These are phyloP conservation scores for Acorus calamus DNA, from an alignment of 106 monocot species.

Conservation along the genomic window DNA sequence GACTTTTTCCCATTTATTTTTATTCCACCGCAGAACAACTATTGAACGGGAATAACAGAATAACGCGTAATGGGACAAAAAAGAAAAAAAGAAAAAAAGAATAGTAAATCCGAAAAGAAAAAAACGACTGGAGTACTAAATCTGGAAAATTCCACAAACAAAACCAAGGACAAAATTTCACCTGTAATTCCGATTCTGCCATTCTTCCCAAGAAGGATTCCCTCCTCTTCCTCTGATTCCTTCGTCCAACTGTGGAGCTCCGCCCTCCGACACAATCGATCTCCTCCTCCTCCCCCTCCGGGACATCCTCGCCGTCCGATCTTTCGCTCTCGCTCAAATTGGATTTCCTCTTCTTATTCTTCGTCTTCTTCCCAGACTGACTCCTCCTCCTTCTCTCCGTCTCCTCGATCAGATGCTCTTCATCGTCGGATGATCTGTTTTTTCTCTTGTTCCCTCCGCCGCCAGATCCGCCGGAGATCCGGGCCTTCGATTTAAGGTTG, in stretches of 20 bases:
- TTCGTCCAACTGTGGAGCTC: background rate
- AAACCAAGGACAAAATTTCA: background rate
- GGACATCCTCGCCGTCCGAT: background rate
- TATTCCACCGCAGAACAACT: no score
- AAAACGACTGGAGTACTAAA: background rate
- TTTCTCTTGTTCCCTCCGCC: no score
- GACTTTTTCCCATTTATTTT: no score
- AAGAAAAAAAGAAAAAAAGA: no score
- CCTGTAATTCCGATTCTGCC: background rate
- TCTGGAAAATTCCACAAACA: background rate
- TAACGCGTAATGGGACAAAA: conserved; percentile 7
- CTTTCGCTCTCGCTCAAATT: conserved; percentile 1
- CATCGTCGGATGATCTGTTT: no score
- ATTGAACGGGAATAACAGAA: no score
- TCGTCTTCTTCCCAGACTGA: background rate
- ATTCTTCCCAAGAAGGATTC: background rate
- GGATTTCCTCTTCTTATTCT: background rate
- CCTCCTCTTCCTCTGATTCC: conserved; percentile 7
- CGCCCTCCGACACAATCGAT: background rate
- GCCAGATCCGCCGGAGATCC: no score
- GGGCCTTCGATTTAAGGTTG: no score
- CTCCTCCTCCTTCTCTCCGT: background rate
- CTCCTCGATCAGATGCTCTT: no score
- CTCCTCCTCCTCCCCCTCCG: conserved; percentile 1
- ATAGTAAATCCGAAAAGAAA: background rate